Evolutionary conservation across 768 basidiomycete genomes (phyloP).

Genomic region (Boletellus emodensis): DNA sequence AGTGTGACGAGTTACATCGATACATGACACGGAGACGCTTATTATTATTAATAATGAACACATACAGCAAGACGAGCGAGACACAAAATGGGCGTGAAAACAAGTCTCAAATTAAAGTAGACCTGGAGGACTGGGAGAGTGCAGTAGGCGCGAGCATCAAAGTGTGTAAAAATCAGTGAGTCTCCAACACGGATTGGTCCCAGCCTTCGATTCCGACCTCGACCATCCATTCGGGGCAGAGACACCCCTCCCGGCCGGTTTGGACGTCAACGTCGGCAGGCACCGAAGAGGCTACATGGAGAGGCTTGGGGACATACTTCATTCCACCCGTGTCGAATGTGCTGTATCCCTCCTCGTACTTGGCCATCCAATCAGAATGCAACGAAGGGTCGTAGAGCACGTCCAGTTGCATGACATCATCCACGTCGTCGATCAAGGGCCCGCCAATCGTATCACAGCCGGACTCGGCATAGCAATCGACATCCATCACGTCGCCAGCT

Average conservation of each 20-base stretch:
- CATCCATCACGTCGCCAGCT: not conserved
- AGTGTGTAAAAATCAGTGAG: not conserved
- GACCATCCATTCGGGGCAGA: constrained; percentile 25
- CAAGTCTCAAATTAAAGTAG: too few species aligned
- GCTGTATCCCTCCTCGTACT: constrained; percentile 12
- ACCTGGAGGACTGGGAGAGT: too few species aligned
- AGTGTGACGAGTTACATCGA: too few species aligned
- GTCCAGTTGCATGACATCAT: constrained; percentile 7
- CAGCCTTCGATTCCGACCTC: constrained; percentile 13
- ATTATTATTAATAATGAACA: too few species aligned
- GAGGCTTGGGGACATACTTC: not conserved
- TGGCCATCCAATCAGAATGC: constrained; percentile 10
- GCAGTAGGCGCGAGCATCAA: not conserved
- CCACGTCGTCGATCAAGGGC: not conserved
- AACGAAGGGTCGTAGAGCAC: constrained; percentile 4
- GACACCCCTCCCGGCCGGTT: constrained; percentile 9
- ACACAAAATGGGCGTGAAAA: too few species aligned
- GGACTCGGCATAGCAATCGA: not conserved
- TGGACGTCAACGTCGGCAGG: not conserved
- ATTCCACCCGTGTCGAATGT: not conserved
- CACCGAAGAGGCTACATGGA: not conserved
- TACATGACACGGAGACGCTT: too few species aligned
- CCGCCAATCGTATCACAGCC: not conserved
- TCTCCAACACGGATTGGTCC: constrained; percentile 1
- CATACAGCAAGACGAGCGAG: too few species aligned